Percentiles rank a stretch among this genome's conserved stretches.
These are phyloP conservation scores for Persicaria maculosa DNA, from an alignment of 148 eudicot species.

Conservation along the genomic window DNA sequence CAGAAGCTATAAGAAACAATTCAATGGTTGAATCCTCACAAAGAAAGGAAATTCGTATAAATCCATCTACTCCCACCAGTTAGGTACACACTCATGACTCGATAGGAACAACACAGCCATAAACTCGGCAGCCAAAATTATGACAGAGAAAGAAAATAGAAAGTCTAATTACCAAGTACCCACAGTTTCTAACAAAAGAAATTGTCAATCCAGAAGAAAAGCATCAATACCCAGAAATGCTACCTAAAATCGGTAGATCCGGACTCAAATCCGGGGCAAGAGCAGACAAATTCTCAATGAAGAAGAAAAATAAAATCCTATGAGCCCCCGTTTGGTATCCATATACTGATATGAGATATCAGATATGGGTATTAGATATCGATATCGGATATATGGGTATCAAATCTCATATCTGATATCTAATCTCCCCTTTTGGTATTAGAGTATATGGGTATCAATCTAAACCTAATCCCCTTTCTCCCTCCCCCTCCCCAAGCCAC, in stretches of 20 bases:
- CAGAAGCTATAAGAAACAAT: neutral
- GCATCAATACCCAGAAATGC: too few relatives aligned
- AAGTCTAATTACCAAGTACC: neutral
- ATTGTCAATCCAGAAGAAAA: too few relatives aligned
- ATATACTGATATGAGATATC: too few relatives aligned
- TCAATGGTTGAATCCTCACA: neutral
- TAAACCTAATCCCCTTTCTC: too few relatives aligned
- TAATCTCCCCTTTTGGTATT: too few relatives aligned
- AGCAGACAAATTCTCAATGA: neutral
- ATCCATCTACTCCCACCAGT: conserved; percentile 1
- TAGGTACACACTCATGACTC: neutral
- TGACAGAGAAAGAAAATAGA: neutral
- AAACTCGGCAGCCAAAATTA: neutral
- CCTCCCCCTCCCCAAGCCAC: too few relatives aligned
- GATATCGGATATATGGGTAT: too few relatives aligned
- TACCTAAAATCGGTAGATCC: neutral
- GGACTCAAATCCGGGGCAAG: neutral
- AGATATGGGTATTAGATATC: too few relatives aligned
- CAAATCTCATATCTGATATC: too few relatives aligned
- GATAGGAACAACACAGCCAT: neutral
- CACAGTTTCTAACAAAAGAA: neutral
- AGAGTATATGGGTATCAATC: too few relatives aligned
- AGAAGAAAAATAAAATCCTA: neutral
- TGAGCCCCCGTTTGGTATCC: neutral
- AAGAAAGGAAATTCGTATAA: neutral